A percentile compares a stretch with the other conserved stretches of the same genome.
These are phyloP conservation scores for Rhynchosporium agropyri DNA, from an alignment of 2,329 filamentous ascomycete genomes.

Conservation along the genomic window DNA sequence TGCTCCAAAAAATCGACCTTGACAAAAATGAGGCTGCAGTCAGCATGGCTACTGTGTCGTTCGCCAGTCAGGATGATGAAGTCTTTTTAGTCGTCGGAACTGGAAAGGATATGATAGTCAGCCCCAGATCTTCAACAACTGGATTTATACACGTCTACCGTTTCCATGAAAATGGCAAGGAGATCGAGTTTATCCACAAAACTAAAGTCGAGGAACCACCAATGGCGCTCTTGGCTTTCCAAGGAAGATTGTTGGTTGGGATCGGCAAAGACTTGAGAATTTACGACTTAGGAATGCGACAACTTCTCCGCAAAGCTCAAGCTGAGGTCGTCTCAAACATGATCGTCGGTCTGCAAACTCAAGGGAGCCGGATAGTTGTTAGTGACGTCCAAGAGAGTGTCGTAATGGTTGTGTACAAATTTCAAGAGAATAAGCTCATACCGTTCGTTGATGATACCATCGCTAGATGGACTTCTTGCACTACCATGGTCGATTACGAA, in stretches of 20 bases:
- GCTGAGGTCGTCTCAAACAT: constrained; percentile 76
- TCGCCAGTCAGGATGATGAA: constrained; percentile 86
- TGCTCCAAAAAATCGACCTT: constrained; percentile 78
- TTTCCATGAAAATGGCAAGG: constrained; percentile 82
- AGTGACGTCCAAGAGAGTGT: constrained; percentile 92
- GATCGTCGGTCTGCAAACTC: constrained; percentile 87
- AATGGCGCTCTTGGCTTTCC: constrained; percentile 87
- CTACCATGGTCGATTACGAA: constrained; percentile 96
- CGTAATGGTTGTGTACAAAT: constrained; percentile 92
- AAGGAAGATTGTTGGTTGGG: constrained; percentile 85
- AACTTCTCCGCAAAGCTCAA: constrained; percentile 89
- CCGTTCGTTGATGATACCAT: constrained; percentile 91
- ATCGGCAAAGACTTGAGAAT: constrained; percentile 80
- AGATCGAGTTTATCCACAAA: constrained; percentile 94
- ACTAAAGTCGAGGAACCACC: constrained; percentile 90
- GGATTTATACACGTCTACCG: constrained; percentile 93
- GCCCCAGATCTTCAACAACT: constrained; percentile 71
- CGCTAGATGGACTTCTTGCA: constrained; percentile 86
- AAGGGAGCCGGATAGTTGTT: constrained; percentile 88
- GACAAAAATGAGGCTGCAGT: constrained; percentile 90
- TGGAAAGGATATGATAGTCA: constrained; percentile 83
- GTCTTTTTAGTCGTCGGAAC: constrained; percentile 93
- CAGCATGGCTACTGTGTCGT: constrained; percentile 80
- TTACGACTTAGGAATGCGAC: constrained; percentile 91
- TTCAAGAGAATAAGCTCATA: constrained; percentile 86